Conservation (phyloP, 768 basidiomycete genomes). For the Roridomyces roridus region DNA sequence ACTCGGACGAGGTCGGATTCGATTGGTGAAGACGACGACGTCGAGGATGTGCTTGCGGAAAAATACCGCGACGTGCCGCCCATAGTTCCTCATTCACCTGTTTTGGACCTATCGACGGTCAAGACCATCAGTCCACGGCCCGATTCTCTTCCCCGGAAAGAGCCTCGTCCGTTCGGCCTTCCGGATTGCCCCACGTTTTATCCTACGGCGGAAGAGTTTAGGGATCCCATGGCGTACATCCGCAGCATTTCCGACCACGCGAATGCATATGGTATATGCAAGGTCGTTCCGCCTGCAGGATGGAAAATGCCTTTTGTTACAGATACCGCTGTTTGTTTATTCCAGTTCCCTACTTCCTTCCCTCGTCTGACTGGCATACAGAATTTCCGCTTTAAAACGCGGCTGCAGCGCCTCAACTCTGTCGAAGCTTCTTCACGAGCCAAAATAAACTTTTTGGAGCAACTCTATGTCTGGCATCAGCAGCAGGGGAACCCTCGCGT, state of each 20-base stretch:
- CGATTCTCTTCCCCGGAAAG: slow-evolving; percentile 40
- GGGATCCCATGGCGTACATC: slow-evolving; percentile 94
- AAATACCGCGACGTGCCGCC: slow-evolving; percentile 58
- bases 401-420: slow-evolving; percentile 92
- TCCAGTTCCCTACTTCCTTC: slow-evolving; percentile 31
- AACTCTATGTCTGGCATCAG: slow-evolving; percentile 94
- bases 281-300: slow-evolving; percentile 89
- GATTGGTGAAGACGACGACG: slow-evolving; percentile 59
- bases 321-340: slow-evolving; percentile 83
- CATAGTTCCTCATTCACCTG: slow-evolving; percentile 62
- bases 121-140: slow-evolving; percentile 67
- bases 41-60: slow-evolving; percentile 52
- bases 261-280: slow-evolving; percentile 87
- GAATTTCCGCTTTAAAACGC: slow-evolving; percentile 95
- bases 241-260: slow-evolving; percentile 77
- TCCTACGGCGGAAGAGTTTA: slow-evolving; percentile 91
- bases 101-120: slow-evolving; percentile 72
- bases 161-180: slow-evolving; percentile 82
- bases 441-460: slow-evolving; percentile 96
- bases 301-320: slow-evolving; percentile 98
- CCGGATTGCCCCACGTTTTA: slow-evolving; percentile 89
- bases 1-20: slow-evolving; percentile 66
- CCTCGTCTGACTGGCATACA: slow-evolving; percentile 47
- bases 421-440: slow-evolving; percentile 97
- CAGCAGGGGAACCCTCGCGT: slow-evolving; percentile 93